These are phyloP conservation scores for Pythium sp. DNA, from an alignment of 352 stramenopile species.

Conservation along the genomic window DNA sequence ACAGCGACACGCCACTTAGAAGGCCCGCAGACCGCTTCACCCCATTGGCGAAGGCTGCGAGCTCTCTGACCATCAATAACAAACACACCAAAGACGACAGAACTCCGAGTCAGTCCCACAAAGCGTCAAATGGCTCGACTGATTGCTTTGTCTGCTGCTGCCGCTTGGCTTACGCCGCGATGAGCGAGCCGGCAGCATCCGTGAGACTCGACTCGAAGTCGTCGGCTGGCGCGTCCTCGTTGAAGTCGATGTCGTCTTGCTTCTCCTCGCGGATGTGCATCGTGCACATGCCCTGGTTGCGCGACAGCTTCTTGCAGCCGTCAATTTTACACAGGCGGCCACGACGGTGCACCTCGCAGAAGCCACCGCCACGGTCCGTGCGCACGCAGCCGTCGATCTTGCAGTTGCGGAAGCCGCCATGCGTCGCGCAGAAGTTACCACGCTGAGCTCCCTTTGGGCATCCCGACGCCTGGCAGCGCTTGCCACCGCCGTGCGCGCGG, in stretches of 20 bases:
- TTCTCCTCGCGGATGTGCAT: conserved; percentile 88
- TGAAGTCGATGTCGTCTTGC: conserved; percentile 30
- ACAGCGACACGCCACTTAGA: background rate
- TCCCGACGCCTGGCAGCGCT: conserved; percentile 66
- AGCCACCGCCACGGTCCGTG: conserved; percentile 79
- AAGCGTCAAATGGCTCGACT: background rate
- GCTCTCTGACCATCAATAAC: background rate
- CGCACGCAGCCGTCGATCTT: conserved; percentile 82
- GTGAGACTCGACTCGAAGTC: conserved; percentile 5
- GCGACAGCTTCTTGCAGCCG: conserved; percentile 86
- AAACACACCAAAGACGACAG: background rate
- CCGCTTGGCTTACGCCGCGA: background rate
- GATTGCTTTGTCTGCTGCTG: background rate
- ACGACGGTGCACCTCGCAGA: conserved; percentile 83
- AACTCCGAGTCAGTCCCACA: background rate
- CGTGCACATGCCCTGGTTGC: conserved; percentile 88
- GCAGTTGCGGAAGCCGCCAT: conserved; percentile 86
- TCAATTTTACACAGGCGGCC: conserved; percentile 80
- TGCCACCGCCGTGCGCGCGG: conserved; percentile 74
- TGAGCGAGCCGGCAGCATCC: conserved; percentile 6
- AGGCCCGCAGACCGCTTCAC: background rate
- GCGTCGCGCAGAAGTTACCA: conserved; percentile 82
- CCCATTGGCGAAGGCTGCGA: background rate
- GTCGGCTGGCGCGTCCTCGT: conserved; percentile 9
- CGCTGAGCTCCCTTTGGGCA: conserved; percentile 82